phyloP scores from a whole-genome alignment of 2,329 filamentous ascomycete genomes.

The Colletotrichum sp. region DNA sequence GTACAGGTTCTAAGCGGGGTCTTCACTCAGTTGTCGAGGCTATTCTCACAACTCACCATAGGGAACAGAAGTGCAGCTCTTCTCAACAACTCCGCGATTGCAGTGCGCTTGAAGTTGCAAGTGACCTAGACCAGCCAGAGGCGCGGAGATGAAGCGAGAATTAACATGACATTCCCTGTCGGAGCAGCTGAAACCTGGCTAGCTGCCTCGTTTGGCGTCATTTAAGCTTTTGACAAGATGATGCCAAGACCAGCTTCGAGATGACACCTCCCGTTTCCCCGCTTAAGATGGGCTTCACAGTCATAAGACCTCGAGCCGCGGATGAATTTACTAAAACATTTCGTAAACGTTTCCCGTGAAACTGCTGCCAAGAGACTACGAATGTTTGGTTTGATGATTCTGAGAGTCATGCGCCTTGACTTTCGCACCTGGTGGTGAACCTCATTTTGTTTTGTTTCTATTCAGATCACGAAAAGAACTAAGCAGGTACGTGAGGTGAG shows the following conservation, averaged over 20 bases:
- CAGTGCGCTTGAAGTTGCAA: neutral
- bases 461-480: neutral
- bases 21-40: neutral
- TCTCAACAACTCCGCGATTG: neutral
- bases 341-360: neutral
- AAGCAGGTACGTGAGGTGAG: neutral
- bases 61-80: neutral
- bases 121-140: neutral
- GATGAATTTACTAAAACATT: neutral
- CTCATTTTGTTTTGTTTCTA: neutral
- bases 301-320: neutral
- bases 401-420: fast-evolving
- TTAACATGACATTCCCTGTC: neutral
- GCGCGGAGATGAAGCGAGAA: neutral
- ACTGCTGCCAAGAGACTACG: neutral
- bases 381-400: neutral
- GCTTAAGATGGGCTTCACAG: neutral
- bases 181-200: neutral
- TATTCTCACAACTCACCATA: neutral
- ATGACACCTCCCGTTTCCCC: neutral
- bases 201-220: neutral
- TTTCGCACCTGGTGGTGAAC: neutral
- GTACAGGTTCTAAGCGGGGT: fast-evolving
- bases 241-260: neutral
- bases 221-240: neutral